Conservation (phyloP, 2,329 filamentous ascomycete species). For the Septoria linicola region DNA sequence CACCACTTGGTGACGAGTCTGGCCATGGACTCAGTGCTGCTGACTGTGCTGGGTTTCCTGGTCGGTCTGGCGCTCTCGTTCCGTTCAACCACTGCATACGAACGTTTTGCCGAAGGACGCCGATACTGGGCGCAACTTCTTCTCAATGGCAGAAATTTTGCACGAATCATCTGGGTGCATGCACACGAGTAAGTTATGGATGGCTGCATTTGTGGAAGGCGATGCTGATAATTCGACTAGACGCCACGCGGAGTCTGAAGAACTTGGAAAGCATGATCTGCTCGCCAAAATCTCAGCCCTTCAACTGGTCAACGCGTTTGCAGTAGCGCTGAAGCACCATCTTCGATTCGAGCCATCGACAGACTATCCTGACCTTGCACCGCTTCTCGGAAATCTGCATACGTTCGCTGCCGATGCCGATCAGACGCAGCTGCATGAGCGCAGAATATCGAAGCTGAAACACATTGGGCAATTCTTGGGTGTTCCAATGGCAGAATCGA, state of each 20-base stretch:
- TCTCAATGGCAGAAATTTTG: constrained; percentile 57
- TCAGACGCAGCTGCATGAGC: constrained; percentile 42
- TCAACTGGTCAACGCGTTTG: constrained; percentile 75
- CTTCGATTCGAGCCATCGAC: constrained; percentile 81
- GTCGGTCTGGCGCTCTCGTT: constrained; percentile 77
- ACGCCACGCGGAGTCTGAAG: constrained; percentile 50
- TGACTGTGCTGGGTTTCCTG: constrained; percentile 78
- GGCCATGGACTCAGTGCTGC: constrained; percentile 64
- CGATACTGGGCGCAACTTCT: constrained; percentile 63
- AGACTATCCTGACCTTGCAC: constrained; percentile 70
- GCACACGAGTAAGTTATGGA: constrained; percentile 48
- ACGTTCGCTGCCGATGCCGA: constrained; percentile 68
- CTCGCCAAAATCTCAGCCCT: constrained; percentile 71
- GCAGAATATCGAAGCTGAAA: constrained; percentile 34
- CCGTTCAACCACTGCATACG: constrained; percentile 73
- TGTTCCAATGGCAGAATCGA: constrained; percentile 71
- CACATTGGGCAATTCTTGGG: constrained; percentile 67
- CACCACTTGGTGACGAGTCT: constrained; percentile 45
- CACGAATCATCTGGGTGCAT: constrained; percentile 81
- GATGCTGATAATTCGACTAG: background rate
- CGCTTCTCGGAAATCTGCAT: constrained; percentile 69
- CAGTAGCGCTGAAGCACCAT: constrained; percentile 76
- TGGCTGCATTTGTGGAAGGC: background rate
- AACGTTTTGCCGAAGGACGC: constrained; percentile 60
- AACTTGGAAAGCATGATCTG: constrained; percentile 62